These are phyloP conservation scores for Phytophthora sansomeana DNA, from an alignment of 352 stramenopile species.

Conservation along the genomic window DNA sequence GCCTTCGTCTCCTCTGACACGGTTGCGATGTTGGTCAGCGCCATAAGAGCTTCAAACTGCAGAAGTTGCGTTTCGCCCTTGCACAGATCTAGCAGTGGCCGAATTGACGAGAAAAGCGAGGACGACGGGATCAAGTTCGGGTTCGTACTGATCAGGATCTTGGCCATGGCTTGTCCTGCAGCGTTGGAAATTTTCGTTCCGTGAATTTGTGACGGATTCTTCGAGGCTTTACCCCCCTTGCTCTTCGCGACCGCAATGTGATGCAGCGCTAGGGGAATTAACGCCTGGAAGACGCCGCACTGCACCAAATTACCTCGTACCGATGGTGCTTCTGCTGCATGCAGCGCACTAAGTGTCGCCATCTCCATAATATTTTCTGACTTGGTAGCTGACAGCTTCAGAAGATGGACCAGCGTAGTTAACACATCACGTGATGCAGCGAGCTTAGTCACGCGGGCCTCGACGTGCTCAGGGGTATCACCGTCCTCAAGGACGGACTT, in stretches of 20 bases:
- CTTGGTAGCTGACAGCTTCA: slow-evolving; percentile 80
- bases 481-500: slow-evolving; percentile 95
- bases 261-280: slow-evolving; percentile 73
- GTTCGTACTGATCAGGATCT: slow-evolving; percentile 98
- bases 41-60: slow-evolving; percentile 95
- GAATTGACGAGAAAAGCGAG: slow-evolving; percentile 81
- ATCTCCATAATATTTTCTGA: slow-evolving; percentile 84
- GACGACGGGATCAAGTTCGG: slow-evolving; percentile 88
- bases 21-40: slow-evolving; percentile 97
- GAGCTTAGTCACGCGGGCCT: slow-evolving; percentile 63
- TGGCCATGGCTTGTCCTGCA: slow-evolving; percentile 94
- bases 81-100: slow-evolving; percentile 93
- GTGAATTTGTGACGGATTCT: slow-evolving; percentile 62
- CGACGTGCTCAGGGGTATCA: slow-evolving; percentile 82
- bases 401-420: slow-evolving; percentile 79
- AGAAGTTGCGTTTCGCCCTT: slow-evolving; percentile 94
- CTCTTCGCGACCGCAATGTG: slow-evolving; percentile 38
- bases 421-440: slow-evolving; percentile 61
- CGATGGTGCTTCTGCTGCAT: slow-evolving; percentile 68
- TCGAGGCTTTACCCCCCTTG: slow-evolving; percentile 29
- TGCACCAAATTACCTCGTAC: slow-evolving; percentile 84
- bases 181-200: slow-evolving; percentile 89
- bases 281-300: slow-evolving; percentile 75
- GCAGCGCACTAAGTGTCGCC: slow-evolving; percentile 71
- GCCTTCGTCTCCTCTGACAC: slow-evolving; percentile 96